A percentile compares a stretch with the other conserved stretches of the same genome.
Conservation (phyloP, 73 alveolate genomes). For the Tetrahymena thermophila region DNA sequence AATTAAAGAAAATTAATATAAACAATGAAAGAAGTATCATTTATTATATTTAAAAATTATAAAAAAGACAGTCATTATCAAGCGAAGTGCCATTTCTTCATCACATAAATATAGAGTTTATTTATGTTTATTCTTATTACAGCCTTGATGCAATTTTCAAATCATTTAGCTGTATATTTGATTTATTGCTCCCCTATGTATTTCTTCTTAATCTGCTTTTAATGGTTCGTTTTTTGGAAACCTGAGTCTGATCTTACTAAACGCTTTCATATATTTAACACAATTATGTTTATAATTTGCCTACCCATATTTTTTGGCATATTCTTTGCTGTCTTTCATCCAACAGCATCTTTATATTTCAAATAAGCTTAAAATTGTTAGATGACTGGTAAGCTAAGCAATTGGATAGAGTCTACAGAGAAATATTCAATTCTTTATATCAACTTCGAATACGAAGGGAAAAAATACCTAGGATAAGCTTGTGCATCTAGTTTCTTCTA, state of each 20-base stretch:
- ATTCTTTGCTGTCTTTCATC: background rate
- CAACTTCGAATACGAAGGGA: background rate
- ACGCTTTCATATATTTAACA: background rate
- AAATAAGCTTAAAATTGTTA: background rate
- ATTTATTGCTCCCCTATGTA: background rate
- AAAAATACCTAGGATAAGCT: background rate
- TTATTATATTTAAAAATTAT: too few relatives aligned
- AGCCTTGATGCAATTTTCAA: background rate
- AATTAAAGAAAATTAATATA: too few relatives aligned
- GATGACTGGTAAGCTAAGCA: background rate
- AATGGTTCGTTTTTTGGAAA: background rate
- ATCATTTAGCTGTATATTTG: background rate
- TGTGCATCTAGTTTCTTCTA: background rate
- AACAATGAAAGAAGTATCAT: too few relatives aligned
- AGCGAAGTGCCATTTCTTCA: background rate
- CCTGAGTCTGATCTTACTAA: background rate
- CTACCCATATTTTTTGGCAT: background rate
- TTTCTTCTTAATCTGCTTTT: background rate
- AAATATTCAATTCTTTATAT: background rate
- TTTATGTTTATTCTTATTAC: background rate
- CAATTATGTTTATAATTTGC: background rate
- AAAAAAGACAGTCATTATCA: background rate
- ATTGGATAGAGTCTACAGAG: background rate
- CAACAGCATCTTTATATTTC: background rate
- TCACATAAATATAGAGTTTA: background rate